These are phyloP conservation scores for Madurella fahalii DNA, from an alignment of 2,329 filamentous ascomycete species.

Conservation along the genomic window DNA sequence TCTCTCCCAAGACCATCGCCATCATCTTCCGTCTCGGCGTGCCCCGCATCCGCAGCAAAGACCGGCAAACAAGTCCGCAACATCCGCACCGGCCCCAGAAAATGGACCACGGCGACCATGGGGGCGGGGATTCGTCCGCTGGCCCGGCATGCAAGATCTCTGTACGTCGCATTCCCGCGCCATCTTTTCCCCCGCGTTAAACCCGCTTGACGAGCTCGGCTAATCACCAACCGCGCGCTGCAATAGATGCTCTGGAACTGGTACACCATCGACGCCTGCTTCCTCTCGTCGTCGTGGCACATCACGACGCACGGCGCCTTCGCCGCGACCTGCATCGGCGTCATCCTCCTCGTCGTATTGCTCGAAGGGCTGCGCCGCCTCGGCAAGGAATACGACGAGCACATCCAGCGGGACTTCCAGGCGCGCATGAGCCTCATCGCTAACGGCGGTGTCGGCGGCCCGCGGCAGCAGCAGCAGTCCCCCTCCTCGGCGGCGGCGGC, in stretches of 20 bases:
- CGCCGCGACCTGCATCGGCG: conserved; percentile 42
- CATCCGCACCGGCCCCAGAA: neutral
- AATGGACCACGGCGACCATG: conserved; percentile 17
- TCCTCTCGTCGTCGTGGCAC: conserved; percentile 39
- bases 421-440: conserved; percentile 30
- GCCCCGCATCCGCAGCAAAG: no score
- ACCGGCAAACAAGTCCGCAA: neutral
- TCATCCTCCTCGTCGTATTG: conserved; percentile 37
- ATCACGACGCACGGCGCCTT: conserved; percentile 39
- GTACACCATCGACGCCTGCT: conserved; percentile 41
- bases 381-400: conserved; percentile 41
- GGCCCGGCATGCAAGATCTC: conserved; percentile 24
- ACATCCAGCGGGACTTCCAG: conserved; percentile 38
- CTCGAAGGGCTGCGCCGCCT: conserved; percentile 40
- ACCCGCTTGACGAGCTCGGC: neutral
- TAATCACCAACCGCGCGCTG: neutral
- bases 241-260: conserved; percentile 45
- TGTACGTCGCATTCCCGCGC: conserved; percentile 7
- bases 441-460: conserved; percentile 9
- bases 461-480: conserved; percentile 11
- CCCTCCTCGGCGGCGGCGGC: conserved; percentile 14
- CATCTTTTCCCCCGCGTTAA: neutral
- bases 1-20: neutral
- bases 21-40: no score
- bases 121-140: neutral